These are phyloP conservation scores for Edaphochlamys debaryana DNA, from an alignment of 139 green algal species.

Conservation along the genomic window DNA sequence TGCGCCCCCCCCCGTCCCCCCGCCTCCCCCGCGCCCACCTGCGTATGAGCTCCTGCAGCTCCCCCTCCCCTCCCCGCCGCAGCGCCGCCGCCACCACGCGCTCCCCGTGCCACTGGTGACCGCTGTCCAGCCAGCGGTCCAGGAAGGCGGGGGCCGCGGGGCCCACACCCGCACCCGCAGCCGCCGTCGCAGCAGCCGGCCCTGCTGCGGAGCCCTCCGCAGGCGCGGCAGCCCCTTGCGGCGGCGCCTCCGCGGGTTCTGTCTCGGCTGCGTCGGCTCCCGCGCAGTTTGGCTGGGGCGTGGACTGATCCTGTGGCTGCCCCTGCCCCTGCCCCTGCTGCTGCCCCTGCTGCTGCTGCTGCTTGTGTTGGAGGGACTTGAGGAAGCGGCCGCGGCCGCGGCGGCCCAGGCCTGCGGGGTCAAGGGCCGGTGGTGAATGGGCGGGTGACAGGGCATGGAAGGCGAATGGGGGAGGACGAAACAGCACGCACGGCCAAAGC, in stretches of 20 bases:
- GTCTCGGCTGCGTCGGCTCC: too few species aligned
- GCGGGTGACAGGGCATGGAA: too few species aligned
- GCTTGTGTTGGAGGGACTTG: too few species aligned
- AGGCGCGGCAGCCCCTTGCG: not conserved
- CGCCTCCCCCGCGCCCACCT: not conserved
- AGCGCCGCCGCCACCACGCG: conserved; percentile 66
- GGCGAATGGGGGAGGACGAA: too few species aligned
- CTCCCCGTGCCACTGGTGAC: conserved; percentile 76
- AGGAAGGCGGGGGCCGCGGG: not conserved
- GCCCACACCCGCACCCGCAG: not conserved
- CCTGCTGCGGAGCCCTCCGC: not conserved
- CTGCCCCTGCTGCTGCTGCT: not conserved
- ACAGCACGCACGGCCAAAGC: too few species aligned
- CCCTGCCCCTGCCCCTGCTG: not conserved
- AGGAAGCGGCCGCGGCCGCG: conserved; percentile 7
- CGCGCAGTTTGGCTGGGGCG: too few species aligned
- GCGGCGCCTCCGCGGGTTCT: too few species aligned
- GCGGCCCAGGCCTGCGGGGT: conserved; percentile 17
- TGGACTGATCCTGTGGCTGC: too few species aligned
- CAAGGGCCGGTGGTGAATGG: too few species aligned
- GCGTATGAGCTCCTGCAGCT: conserved; percentile 62
- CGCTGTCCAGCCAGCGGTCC: conserved; percentile 39
- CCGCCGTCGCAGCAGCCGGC: not conserved
- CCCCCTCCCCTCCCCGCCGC: conserved; percentile 58
- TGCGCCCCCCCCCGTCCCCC: too few species aligned